Evolutionary conservation across 2,329 filamentous ascomycete species (phyloP).

Genomic region (Hypoxylon rubiginosum): DNA sequence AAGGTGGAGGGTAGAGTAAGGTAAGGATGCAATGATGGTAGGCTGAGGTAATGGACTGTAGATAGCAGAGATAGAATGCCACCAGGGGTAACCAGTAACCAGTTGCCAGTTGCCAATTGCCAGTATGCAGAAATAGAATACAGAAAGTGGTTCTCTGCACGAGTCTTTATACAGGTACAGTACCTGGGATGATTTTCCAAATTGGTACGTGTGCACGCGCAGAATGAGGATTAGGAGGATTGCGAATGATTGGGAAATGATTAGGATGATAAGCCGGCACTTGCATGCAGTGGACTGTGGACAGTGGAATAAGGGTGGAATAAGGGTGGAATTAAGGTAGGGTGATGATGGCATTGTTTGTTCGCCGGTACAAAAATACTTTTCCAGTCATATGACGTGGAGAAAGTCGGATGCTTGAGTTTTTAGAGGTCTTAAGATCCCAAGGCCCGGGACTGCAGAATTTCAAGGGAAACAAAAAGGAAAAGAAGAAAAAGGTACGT

Average conservation of each 20-base stretch:
- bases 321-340: conserved; percentile 17
- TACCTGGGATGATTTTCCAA: conserved; percentile 4
- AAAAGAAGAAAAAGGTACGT: conserved; percentile 1
- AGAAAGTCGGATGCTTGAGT: conserved; percentile 29
- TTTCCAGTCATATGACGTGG: conserved; percentile 39
- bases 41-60: too few species aligned
- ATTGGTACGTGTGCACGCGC: conserved; percentile 11
- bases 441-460: conserved; percentile 11
- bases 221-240: too few species aligned
- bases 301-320: conserved; percentile 3
- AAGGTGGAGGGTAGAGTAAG: neutral
- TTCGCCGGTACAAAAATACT: conserved; percentile 35
- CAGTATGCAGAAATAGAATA: neutral
- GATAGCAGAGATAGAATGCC: neutral
- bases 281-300: conserved; percentile 35
- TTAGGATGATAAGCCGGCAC: conserved; percentile 35
- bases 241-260: too few species aligned
- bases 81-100: neutral
- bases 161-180: conserved; percentile 11
- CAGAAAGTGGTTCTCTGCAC: neutral
- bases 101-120: too few species aligned
- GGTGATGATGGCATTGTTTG: conserved; percentile 44
- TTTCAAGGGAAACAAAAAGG: neutral
- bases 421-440: conserved; percentile 3
- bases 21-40: neutral